Conservation (phyloP, 495 filamentous ascomycete genomes). For the Collariella sp. region DNA sequence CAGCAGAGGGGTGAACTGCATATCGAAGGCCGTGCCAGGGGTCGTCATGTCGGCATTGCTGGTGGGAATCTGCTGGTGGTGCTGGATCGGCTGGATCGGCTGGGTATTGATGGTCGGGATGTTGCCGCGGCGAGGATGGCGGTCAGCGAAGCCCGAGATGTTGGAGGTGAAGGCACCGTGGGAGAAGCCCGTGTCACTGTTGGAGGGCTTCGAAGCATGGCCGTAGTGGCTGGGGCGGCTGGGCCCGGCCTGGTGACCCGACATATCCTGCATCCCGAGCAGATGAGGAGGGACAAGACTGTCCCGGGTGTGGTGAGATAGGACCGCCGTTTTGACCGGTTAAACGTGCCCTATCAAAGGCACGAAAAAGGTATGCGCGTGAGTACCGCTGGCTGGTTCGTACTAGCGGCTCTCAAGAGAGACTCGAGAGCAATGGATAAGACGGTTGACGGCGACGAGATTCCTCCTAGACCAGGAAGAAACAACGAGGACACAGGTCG, state of each 20-base stretch:
- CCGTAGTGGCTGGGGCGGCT: conserved; percentile 51
- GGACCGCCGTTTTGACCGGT: conserved; percentile 61
- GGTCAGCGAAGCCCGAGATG: conserved; percentile 68
- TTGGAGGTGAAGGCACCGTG: conserved; percentile 84
- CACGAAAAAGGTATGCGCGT: conserved; percentile 30
- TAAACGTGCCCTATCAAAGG: conserved; percentile 44
- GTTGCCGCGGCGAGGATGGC: conserved; percentile 72
- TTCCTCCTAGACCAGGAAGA: not conserved
- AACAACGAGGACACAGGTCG: not conserved
- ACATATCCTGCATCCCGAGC: conserved; percentile 80
- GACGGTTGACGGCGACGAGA: not conserved
- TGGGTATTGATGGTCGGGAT: conserved; percentile 90
- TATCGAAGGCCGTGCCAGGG: conserved; percentile 83
- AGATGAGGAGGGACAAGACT: conserved; percentile 67
- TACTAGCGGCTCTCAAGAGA: not conserved
- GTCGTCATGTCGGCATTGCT: conserved; percentile 68
- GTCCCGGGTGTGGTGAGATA: conserved; percentile 62
- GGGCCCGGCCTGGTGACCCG: conserved; percentile 51
- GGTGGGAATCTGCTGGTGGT: conserved; percentile 27
- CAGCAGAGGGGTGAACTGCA: conserved; percentile 95
- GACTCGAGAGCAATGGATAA: not conserved
- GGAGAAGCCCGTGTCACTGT: conserved; percentile 79
- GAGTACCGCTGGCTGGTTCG: conserved; percentile 6
- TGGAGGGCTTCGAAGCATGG: conserved; percentile 62
- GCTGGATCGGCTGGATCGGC: conserved; percentile 54